A percentile compares a stretch with the other conserved stretches of the same genome.
These are phyloP conservation scores for Rhynchosporium agropyri DNA, from an alignment of 2,329 filamentous ascomycete species.

Conservation along the genomic window DNA sequence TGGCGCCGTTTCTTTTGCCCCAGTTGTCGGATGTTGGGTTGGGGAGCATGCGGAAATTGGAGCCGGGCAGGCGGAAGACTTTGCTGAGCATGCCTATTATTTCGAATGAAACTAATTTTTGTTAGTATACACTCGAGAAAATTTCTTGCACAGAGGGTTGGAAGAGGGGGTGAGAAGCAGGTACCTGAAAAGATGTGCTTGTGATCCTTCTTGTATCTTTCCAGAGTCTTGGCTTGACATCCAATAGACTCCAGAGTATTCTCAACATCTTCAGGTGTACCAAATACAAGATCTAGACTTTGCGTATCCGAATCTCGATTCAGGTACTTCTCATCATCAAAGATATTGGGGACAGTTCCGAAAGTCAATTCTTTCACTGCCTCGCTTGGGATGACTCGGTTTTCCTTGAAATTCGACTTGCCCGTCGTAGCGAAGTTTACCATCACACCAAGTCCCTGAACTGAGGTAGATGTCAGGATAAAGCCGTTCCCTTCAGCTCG, in stretches of 20 bases:
- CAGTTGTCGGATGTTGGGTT: constrained; percentile 59
- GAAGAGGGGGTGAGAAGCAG: not conserved
- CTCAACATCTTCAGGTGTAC: constrained; percentile 52
- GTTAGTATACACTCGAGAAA: not conserved
- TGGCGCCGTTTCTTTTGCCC: constrained; percentile 46
- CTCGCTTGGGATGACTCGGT: constrained; percentile 56
- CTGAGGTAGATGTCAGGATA: constrained; percentile 42
- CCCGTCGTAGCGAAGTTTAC: constrained; percentile 57
- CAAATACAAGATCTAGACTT: constrained; percentile 49
- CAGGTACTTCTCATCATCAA: constrained; percentile 47
- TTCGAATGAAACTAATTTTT: constrained; percentile 55
- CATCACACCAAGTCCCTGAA: constrained; percentile 55
- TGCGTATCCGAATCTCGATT: constrained; percentile 41
- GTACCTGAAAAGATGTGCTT: constrained; percentile 41
- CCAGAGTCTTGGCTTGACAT: constrained; percentile 55
- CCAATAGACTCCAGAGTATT: constrained; percentile 56
- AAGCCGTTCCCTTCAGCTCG: constrained; percentile 46
- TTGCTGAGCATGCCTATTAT: constrained; percentile 60
- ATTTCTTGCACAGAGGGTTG: not conserved
- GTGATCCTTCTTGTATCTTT: constrained; percentile 44
- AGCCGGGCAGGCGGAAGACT: constrained; percentile 53
- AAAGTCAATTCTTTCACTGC: constrained; percentile 59
- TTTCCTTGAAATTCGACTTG: constrained; percentile 51
- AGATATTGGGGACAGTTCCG: constrained; percentile 59
- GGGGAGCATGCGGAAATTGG: constrained; percentile 56